Base-by-base conservation (phyloP, 2,329 filamentous ascomycete genomes). In the Cladosporium sp. region DNA sequence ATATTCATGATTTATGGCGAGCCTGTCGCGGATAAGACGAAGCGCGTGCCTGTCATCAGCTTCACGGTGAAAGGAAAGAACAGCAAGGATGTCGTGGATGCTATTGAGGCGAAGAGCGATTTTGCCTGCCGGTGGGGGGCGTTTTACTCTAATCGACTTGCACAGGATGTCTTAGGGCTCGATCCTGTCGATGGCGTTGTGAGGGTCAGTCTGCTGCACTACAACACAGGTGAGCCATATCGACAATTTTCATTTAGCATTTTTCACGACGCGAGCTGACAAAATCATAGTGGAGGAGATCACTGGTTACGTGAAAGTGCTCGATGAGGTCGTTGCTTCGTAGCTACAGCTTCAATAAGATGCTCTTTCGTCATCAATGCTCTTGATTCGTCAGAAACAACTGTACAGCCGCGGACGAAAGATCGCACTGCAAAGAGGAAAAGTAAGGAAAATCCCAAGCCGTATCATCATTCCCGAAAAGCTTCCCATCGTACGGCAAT, bases 151-250 rank as follows among this genome's bases (percentile, higher is more conserved):
- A 79, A 85, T 59, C 71, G 85, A 13, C 63, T 88, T 57, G 73
- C 80, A 10, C 71, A 79, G 54, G 79, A 85, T 2, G 70, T 86
- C 0, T 63, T 88, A 35, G 75, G 75, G 0, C 45, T 70, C 22
- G 67, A 86, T 46, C 76, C 73, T 0, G 72, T 77, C 8, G 77
- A 86, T 58, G 86, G 84, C 0, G 79, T 88, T 8, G 76, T 86
- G 4, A 75, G 86, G 57, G 81, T 87, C n/a, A 86, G 83, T 60
- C 75, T 87, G 74, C 77, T 85, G 51, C 85, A 88, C 67, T 89
- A 89, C 63, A 89, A 89, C 60, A 86, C 83, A 2, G 63, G 79
- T 82, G 63, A 73, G 78, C 75, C 1, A 14, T 38, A 14, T 13
- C 33, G 3, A 35, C 3, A 35, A 9, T 13, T 35, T 35, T 35